Evolutionary conservation across 2,329 filamentous ascomycete species (phyloP), one percentile per base, ranked within the genome.

Genomic region (Calonectria fujianensis): DNA sequence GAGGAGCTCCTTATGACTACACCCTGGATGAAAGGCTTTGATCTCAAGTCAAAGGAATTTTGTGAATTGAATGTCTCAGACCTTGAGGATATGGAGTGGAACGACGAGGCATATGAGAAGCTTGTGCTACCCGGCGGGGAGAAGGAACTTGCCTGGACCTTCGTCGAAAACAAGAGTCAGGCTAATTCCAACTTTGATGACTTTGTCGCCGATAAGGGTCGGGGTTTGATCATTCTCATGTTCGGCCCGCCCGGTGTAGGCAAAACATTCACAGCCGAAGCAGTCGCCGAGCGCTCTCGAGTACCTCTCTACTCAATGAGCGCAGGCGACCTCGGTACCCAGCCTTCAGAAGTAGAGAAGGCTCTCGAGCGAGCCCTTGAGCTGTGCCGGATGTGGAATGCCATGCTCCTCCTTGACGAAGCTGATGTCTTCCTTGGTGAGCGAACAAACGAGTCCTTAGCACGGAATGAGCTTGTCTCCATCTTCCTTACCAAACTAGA

Each of bases 351-450:
- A 1, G 84, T 87, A 20, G 85, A 88, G 75, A 68, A 75, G 11
- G 75, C 76, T 2, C 81, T 85, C 0, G 80, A 82, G 5, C 82
- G 82, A 24, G 83, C 85, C 0, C 79, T 86, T 1, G 80, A 80
- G 11, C 83, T 87, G 4, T 84, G 87, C 61, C 91, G 93, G 7
- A 77, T 86, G 45, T 88, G 87, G 86, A 83, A 85, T 65, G 85
- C 84, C 2, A 84, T 89, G 75, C 81, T 89, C 2, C 82, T 89
- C 0, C 78, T 88, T 1, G 86, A 88, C 59, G 86, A 88, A 69
- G 84, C 84, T 0, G 86, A 88, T 54, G 84, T 88, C 0, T 88
- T 88, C 74, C 81, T 89, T 9, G 81, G 81, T 11, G 80, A 82
- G 16, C 79, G 85, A 6, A 83, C 80, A 0, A 75, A 78, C 10